These are phyloP conservation scores for Vigna radiata DNA, from an alignment of 306 rosid genomes.

Conservation along the genomic window DNA sequence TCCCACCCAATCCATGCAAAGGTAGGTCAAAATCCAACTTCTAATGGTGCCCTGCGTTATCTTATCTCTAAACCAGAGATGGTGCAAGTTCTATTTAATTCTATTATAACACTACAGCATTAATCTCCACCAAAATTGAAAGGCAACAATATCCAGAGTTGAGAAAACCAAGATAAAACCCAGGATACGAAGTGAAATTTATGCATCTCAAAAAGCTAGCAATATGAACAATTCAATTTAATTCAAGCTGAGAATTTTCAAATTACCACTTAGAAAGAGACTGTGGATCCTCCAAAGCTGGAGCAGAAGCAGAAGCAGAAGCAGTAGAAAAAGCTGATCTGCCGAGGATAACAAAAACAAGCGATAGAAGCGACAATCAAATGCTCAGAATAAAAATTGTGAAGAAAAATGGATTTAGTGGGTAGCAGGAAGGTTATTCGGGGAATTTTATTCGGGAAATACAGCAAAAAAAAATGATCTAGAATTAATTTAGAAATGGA, in stretches of 20 bases:
- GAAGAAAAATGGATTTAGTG: slow-evolving; percentile 11
- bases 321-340: slow-evolving; percentile 56
- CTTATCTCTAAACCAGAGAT: slow-evolving; percentile 36
- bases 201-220: slow-evolving; percentile 18
- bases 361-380: slow-evolving; percentile 28
- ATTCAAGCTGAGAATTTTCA: slow-evolving; percentile 37
- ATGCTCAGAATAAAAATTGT: slow-evolving; percentile 18
- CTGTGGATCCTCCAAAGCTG: slow-evolving; percentile 40
- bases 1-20: slow-evolving; percentile 42
- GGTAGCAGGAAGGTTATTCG: slow-evolving; percentile 33
- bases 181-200: slow-evolving; percentile 24
- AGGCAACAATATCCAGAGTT: slow-evolving; percentile 18
- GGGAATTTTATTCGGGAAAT: slow-evolving; percentile 21
- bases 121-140: slow-evolving; percentile 29
- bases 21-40: slow-evolving; percentile 24
- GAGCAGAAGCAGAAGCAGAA: slow-evolving; percentile 38
- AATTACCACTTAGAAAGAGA: slow-evolving; percentile 45
- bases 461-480: slow-evolving; percentile 31
- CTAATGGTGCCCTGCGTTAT: slow-evolving; percentile 4
- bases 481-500: slow-evolving; percentile 19
- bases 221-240: slow-evolving; percentile 18
- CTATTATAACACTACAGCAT: slow-evolving; percentile 4
- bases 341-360: slow-evolving; percentile 21
- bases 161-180: slow-evolving; percentile 24
- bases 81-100: slow-evolving; percentile 21